Percentiles rank a stretch among this genome's conserved stretches.
Evolutionary conservation across 2,329 filamentous ascomycete genomes (phyloP).

Genomic region (Xylaria sp.): DNA sequence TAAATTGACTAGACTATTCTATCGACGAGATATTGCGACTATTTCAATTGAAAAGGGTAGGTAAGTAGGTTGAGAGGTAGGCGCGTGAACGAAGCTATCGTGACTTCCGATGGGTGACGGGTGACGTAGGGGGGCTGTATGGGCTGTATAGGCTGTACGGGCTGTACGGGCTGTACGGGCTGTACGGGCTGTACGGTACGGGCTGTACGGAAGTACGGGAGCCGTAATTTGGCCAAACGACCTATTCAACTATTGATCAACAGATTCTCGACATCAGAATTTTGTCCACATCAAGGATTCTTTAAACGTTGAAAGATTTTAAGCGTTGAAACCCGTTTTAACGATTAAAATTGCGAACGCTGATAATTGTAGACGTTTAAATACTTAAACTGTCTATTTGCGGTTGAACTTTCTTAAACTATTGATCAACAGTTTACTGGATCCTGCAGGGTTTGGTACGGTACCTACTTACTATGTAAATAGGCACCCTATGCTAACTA

Average conservation of each 20-base stretch:
- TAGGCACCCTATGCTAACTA: background rate
- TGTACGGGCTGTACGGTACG: too few species aligned
- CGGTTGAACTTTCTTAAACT: background rate
- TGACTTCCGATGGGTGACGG: background rate
- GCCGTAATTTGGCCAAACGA: too few species aligned
- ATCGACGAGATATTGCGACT: background rate
- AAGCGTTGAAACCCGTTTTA: background rate
- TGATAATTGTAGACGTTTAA: background rate
- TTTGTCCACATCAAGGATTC: background rate
- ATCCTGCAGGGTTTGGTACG: background rate
- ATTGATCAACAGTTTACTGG: background rate
- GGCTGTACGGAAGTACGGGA: too few species aligned
- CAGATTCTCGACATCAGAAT: too few species aligned
- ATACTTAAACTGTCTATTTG: background rate
- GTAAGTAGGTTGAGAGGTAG: too few species aligned
- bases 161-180: too few species aligned
- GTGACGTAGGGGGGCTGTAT: too few species aligned
- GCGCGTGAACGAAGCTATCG: background rate
- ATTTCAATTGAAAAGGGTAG: background rate
- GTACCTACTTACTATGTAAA: too few species aligned
- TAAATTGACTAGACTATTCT: background rate
- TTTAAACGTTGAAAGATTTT: background rate
- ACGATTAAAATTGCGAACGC: background rate
- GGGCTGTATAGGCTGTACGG: too few species aligned
- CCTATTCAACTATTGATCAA: too few species aligned